Evolutionary conservation across 495 filamentous ascomycete genomes (phyloP), one percentile per base, ranked within the genome.

Genomic region (Tuber microsphaerosporum): DNA sequence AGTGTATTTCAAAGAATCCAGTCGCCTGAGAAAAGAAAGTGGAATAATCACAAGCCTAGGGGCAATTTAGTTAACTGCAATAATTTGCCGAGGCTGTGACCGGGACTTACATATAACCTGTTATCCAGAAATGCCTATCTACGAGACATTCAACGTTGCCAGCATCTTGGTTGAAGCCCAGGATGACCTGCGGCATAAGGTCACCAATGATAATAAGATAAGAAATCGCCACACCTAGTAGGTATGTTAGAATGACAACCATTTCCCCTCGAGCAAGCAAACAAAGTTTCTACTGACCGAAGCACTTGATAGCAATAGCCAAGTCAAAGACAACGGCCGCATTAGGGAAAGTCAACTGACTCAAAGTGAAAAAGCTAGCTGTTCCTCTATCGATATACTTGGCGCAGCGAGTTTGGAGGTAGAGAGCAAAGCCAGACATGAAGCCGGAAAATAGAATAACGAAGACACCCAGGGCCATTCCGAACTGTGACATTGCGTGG

Each of bases 171-270:
- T 85, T 86, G 83, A 94, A 91, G 1, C 93, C 94, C 81, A 88
- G 85, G 0, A 95, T 89, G 14, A 99, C 95, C 6, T 92, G 95
- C 2, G 96, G 95, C 95, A 99, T 99, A 78, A 99, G 86, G 82
- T 99, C 95, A 26, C 95, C 95, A 79, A 99, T 98, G 79, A 99
- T 97, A 77, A 98, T 99, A 79, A 99, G 89, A 84, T 99, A 99
- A 82, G 93, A 97, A 65, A 98, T 92, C 12, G 91, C 96, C 26
- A 99, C 95, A n/a, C 89, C 80, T 82, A 44, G 70, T 19, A 37
- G 16, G 56, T 65, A 17, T 10, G 39, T 79, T 72, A 73, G 74
- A 20, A 44, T 39, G 34, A 44, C 48, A 17, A 56, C 34, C 2
- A 17, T 68, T 70, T 44, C 16, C 20, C 31, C 12, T 31, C 19